A percentile compares a stretch with the other conserved stretches of the same genome.
Evolutionary conservation across 1,284 basidiomycete genomes (phyloP).

Genomic region (Ceratobasidium papillatum): DNA sequence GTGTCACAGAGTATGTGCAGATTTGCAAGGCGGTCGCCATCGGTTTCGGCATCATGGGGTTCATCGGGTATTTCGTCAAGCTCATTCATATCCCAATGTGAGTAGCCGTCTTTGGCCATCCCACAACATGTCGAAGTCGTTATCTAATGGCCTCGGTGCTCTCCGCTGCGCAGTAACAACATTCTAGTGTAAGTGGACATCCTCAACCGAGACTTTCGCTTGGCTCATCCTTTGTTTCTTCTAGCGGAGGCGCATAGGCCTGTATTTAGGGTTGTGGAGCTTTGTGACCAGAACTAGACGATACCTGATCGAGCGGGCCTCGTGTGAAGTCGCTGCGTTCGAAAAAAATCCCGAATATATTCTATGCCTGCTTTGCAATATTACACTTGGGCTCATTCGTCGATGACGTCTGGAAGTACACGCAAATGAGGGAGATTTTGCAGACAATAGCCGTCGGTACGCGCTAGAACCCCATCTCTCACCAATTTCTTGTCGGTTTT

Average conservation of each 20-base stretch:
- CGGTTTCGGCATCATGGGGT: conserved; percentile 97
- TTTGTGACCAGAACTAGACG: conserved; percentile 29
- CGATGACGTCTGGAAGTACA: conserved; percentile 37
- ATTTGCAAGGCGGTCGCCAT: conserved; percentile 94
- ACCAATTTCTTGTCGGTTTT: conserved; percentile 26
- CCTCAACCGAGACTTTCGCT: conserved; percentile 18
- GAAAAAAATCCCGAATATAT: conserved; percentile 39
- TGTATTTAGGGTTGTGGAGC: conserved; percentile 28
- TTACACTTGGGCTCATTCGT: conserved; percentile 19
- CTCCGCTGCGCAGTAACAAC: conserved; percentile 73
- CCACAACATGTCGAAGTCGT: conserved; percentile 9
- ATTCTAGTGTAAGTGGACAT: conserved; percentile 83
- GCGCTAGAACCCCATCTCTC: conserved; percentile 25
- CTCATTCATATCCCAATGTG: conserved; percentile 96
- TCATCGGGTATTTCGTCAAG: conserved; percentile 96
- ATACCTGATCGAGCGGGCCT: conserved; percentile 41
- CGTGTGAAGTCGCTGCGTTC: conserved; percentile 29
- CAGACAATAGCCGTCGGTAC: conserved; percentile 8
- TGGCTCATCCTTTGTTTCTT: conserved; percentile 24
- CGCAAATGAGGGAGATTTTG: conserved; percentile 20
- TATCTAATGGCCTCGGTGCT: conserved; percentile 45
- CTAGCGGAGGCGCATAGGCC: conserved; percentile 71
- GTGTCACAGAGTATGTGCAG: conserved; percentile 79
- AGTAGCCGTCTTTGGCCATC: conserved; percentile 53
- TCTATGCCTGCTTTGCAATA: conserved; percentile 39